phyloP scores from a whole-genome alignment of 164 flowering plant species.

The Kalanchoe fedtschenkoi region DNA sequence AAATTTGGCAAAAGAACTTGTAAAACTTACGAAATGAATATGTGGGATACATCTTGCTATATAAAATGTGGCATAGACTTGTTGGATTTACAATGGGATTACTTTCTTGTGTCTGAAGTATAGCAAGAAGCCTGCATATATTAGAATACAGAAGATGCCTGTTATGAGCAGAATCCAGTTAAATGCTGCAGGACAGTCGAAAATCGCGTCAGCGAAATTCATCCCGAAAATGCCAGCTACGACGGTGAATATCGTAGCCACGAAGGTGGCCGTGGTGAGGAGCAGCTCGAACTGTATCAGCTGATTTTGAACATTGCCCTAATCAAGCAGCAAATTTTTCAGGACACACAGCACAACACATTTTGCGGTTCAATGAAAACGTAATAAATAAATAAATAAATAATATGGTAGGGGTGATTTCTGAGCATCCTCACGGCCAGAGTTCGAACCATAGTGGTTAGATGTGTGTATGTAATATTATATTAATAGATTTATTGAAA shows the following conservation, averaged over 20 bases:
- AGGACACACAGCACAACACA: not conserved
- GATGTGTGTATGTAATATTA: no score
- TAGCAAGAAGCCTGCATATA: constrained; percentile 47
- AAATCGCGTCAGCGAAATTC: constrained; percentile 53
- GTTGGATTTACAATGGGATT: constrained; percentile 31
- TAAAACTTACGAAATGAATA: no score
- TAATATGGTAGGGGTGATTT: no score
- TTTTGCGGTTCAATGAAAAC: not conserved
- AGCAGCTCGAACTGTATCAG: constrained; percentile 84
- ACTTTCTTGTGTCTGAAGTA: constrained; percentile 66
- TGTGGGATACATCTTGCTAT: no score
- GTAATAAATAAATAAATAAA: no score
- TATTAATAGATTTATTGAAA: no score
- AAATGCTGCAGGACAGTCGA: constrained; percentile 47
- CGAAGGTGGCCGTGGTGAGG: constrained; percentile 84
- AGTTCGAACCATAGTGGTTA: no score
- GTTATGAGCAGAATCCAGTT: constrained; percentile 56
- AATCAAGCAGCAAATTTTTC: constrained; percentile 10
- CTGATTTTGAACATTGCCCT: constrained; percentile 95
- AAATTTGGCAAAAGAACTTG: no score
- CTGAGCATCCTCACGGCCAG: no score
- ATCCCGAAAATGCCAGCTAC: constrained; percentile 90
- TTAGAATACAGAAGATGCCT: constrained; percentile 31
- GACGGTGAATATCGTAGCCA: constrained; percentile 71
- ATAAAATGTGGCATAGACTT: not conserved